phyloP scores from a whole-genome alignment of 2,329 filamentous ascomycete species.

The Metarhizium robertsii region DNA sequence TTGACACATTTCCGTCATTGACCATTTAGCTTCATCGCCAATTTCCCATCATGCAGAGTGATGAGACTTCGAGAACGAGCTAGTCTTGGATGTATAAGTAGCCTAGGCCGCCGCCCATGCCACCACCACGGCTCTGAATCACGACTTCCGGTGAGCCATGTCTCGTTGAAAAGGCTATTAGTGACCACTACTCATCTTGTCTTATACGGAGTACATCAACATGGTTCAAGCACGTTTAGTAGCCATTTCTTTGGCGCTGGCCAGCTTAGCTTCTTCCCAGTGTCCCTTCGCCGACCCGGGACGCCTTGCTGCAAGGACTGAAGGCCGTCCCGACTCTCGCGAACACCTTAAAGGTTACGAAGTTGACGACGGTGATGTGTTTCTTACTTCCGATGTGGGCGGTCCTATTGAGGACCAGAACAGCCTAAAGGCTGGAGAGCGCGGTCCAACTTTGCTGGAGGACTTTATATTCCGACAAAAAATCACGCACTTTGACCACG shows the following conservation, averaged over 20 bases:
- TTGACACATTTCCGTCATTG: not conserved
- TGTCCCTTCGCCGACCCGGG: conserved; percentile 25
- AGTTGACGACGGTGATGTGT: conserved; percentile 44
- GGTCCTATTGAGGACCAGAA: conserved; percentile 58
- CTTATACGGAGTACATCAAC: conserved; percentile 1
- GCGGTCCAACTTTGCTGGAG: conserved; percentile 60
- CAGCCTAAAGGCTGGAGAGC: conserved; percentile 55
- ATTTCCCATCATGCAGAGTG: not conserved
- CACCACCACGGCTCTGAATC: not conserved
- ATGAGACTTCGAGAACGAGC: not conserved
- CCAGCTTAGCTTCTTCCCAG: conserved; percentile 16
- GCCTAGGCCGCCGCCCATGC: not conserved
- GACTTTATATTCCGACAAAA: conserved; percentile 68
- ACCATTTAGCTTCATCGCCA: not conserved
- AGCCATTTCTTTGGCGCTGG: conserved; percentile 16
- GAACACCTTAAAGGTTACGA: conserved; percentile 26
- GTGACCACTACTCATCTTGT: not conserved
- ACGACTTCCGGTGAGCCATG: not conserved
- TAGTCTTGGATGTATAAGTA: conserved; percentile 1
- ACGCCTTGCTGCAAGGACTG: conserved; percentile 15
- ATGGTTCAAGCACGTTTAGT: conserved; percentile 18
- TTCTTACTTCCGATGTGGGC: conserved; percentile 57
- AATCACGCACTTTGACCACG: conserved; percentile 62
- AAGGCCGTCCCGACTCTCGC: conserved; percentile 16
- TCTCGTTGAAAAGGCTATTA: not conserved